These are phyloP conservation scores for Suillus luteus DNA, from an alignment of 768 basidiomycete species.

Conservation along the genomic window DNA sequence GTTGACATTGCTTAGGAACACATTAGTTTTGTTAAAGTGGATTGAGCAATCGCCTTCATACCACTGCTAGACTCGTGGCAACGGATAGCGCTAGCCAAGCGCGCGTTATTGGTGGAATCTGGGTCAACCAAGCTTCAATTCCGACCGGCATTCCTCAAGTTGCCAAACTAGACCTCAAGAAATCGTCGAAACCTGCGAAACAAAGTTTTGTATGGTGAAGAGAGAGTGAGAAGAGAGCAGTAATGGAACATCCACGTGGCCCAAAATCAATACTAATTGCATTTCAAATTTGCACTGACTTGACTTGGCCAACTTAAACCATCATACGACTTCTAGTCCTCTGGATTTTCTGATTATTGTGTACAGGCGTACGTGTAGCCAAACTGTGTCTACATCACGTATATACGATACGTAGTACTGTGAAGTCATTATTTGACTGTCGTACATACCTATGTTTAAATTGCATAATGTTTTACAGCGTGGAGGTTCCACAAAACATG, in stretches of 20 bases:
- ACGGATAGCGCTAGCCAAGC: slow-evolving; percentile 83
- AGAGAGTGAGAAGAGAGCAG: not conserved
- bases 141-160: slow-evolving; percentile 67
- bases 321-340: not conserved
- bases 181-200: slow-evolving; percentile 2
- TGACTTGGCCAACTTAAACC: not conserved
- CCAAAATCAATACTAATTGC: not conserved
- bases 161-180: not conserved
- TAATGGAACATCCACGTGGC: not conserved
- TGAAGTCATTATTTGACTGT: not conserved
- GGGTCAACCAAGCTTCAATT: slow-evolving; percentile 87
- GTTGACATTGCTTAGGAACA: slow-evolving; percentile 77
- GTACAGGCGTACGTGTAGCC: not conserved
- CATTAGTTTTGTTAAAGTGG: slow-evolving; percentile 11
- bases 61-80: slow-evolving; percentile 81
- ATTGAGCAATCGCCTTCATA: slow-evolving; percentile 43
- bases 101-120: slow-evolving; percentile 90
- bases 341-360: not conserved
- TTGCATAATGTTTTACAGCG: not conserved
- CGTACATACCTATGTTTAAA: not conserved
- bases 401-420: not conserved
- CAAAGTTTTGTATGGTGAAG: not conserved
- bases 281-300: not conserved
- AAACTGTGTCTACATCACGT: not conserved
- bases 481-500: not conserved